Conservation (phyloP, 805 yeast genomes). For the Wickerhamiella siamensis region DNA sequence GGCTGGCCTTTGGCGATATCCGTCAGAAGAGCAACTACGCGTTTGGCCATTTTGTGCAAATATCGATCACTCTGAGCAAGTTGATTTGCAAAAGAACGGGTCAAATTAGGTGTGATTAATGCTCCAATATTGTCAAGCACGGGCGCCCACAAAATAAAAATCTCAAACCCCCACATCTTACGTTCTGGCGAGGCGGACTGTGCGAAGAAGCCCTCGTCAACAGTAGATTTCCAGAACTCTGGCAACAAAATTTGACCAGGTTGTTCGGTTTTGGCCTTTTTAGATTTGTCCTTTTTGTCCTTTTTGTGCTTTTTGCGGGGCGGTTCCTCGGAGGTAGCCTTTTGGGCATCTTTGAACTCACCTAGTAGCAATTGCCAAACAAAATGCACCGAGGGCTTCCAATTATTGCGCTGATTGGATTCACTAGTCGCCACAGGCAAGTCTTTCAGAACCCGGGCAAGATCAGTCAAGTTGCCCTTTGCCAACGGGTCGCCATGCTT, state of each 20-base stretch:
- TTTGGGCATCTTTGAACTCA: constrained; percentile 20
- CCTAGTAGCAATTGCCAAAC: constrained; percentile 32
- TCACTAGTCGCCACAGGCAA: constrained; percentile 27
- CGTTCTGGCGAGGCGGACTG: constrained; percentile 70
- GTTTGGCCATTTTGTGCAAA: constrained; percentile 51
- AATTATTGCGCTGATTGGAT: constrained; percentile 9
- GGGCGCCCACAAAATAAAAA: constrained; percentile 39
- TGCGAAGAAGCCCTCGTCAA: constrained; percentile 71
- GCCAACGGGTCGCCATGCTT: constrained; percentile 56
- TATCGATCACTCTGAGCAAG: constrained; percentile 49
- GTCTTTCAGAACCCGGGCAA: constrained; percentile 44
- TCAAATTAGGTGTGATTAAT: constrained; percentile 33
- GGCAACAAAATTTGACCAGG: constrained; percentile 27
- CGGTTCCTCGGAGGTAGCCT: constrained; percentile 14
- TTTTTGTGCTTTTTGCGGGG: constrained; percentile 30
- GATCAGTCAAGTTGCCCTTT: constrained; percentile 46
- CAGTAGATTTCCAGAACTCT: constrained; percentile 67
- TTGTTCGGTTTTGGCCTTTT: constrained; percentile 21
- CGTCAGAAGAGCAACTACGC: constrained; percentile 31
- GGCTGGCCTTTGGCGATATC: constrained; percentile 29
- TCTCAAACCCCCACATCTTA: constrained; percentile 73
- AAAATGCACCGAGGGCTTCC: constrained; percentile 19
- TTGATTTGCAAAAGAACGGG: constrained; percentile 66
- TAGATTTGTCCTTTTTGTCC: constrained; percentile 10
- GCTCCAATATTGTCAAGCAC: constrained; percentile 14